Evolutionary conservation across 805 yeast species (phyloP), one percentile per base, ranked within the genome.

Genomic region (Zygosaccharomyces bisporus): DNA sequence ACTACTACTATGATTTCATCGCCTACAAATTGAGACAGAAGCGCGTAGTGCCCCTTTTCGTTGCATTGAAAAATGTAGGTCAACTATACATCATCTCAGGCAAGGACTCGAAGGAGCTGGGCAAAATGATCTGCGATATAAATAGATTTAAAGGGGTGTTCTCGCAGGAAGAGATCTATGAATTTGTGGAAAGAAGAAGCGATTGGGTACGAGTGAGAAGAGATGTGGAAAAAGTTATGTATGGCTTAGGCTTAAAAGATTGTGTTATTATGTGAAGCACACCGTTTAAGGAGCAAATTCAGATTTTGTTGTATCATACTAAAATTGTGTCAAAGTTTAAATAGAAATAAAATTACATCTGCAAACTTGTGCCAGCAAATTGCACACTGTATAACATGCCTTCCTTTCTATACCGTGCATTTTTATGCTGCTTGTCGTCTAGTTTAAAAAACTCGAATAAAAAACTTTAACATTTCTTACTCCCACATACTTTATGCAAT

Each of bases 171-270:
- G 99, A 91, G 54, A 83, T 91, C n/a, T 86, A 87, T 57, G 95
- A 87, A 59, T 85, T 90, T 66, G 93, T 89, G 4, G 89, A 86
- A 53, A 70, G 95, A 49, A 72, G 99, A 45, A 75, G 81, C 29
- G 99, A 91, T 63, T 91, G 99, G 99, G 67, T 76, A 0, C 58
- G 68, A 29, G 84, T 91, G 20, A 83, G 80, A 52, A 72, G 75
- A 49, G 85, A 84, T 47, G 97, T 91, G 7, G 98, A 91, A 64
- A 87, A 83, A 61, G 90, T 87, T n/a, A 86, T 93, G 81, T 93
- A 89, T 58, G 98, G 99, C 0, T 72, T 91, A 43, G 89, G 87
- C 13, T 66, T 82, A 21, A 84, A 80, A 20, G 96, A 89, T 57
- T 90, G 96, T 69, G 52, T 62, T 0, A 69, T 87, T 33, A 68